Evolutionary conservation across 768 basidiomycete genomes (phyloP).

Genomic region (Fomitopsis pulvina): DNA sequence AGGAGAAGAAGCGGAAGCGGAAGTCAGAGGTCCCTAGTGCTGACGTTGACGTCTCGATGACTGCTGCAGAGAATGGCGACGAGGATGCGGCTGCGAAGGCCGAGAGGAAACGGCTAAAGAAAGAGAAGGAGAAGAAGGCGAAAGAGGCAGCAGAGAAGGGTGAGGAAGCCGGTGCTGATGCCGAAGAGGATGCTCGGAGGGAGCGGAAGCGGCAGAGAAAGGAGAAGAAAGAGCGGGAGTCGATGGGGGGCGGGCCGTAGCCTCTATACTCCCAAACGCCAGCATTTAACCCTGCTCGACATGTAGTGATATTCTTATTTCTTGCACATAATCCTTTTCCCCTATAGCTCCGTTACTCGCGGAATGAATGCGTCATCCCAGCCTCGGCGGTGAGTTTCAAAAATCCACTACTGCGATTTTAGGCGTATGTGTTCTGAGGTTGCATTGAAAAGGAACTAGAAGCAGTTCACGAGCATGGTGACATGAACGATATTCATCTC

Average conservation of each 20-base stretch:
- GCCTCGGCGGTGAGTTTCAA: no score
- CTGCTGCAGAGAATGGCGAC: conserved; percentile 43
- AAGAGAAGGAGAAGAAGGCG: conserved; percentile 25
- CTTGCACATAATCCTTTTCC: no score
- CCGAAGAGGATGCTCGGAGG: conserved; percentile 31
- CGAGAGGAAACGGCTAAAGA: conserved; percentile 25
- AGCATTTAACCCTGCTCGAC: no score
- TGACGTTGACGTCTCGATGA: conserved; percentile 37
- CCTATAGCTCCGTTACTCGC: no score
- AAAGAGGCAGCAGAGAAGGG: conserved; percentile 44
- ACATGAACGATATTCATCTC: no score
- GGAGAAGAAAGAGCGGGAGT: conserved; percentile 34
- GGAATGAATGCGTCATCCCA: no score
- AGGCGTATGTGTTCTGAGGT: no score
- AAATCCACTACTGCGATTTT: no score
- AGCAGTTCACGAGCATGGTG: no score
- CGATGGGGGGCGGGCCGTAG: conserved; percentile 27
- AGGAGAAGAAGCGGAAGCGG: conserved; percentile 83
- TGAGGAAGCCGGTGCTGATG: conserved; percentile 43
- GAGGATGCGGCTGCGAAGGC: conserved; percentile 32
- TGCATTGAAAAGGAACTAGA: no score
- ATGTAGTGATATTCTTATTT: no score
- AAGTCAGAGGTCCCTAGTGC: conserved; percentile 54
- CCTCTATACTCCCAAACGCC: no score
- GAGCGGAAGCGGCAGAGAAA: conserved; percentile 28